phyloP scores from a whole-genome alignment of 306 rosid genomes.

The Lagenaria siceraria region DNA sequence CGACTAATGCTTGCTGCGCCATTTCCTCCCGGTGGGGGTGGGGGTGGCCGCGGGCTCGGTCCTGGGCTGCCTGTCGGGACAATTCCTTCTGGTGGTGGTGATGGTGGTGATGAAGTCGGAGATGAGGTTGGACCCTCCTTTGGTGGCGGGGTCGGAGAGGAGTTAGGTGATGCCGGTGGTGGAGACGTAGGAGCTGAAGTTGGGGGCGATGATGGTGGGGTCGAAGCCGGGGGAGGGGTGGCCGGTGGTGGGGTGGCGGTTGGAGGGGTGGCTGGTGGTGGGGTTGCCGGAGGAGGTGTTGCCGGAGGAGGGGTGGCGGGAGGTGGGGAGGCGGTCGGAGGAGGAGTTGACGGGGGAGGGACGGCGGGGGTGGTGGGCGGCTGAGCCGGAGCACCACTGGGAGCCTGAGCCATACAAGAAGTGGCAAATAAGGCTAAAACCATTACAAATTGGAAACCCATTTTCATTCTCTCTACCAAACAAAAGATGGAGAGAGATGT shows the following conservation, averaged over 20 bases:
- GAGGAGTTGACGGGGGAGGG: conserved; percentile 13
- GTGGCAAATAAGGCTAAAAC: conserved; percentile 51
- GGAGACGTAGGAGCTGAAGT: conserved; percentile 18
- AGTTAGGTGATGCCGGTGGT: neutral
- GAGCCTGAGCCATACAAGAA: conserved; percentile 68
- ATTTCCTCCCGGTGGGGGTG: neutral
- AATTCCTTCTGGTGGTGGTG: conserved; percentile 3
- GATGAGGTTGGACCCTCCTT: conserved; percentile 2
- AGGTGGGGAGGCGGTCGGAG: conserved; percentile 18
- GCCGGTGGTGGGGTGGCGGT: neutral
- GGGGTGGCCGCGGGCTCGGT: neutral
- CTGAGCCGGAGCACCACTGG: conserved; percentile 31
- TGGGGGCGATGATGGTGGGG: conserved; percentile 19
- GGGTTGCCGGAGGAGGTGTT: conserved; percentile 9
- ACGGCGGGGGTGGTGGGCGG: conserved; percentile 24
- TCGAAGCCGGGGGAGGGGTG: neutral
- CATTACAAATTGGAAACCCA: conserved; percentile 42
- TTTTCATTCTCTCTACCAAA: conserved; percentile 14
- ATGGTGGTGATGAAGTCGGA: conserved; percentile 10
- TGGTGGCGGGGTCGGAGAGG: conserved; percentile 10
- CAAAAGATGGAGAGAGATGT: neutral
- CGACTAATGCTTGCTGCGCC: conserved; percentile 10
- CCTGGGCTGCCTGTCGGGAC: neutral
- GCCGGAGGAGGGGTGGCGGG: conserved; percentile 18
- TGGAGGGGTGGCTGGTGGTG: conserved; percentile 5